A percentile compares a stretch with the other conserved stretches of the same genome.
These are phyloP conservation scores for Ogataea naganishii DNA, from an alignment of 805 yeast genomes.

Conservation along the genomic window DNA sequence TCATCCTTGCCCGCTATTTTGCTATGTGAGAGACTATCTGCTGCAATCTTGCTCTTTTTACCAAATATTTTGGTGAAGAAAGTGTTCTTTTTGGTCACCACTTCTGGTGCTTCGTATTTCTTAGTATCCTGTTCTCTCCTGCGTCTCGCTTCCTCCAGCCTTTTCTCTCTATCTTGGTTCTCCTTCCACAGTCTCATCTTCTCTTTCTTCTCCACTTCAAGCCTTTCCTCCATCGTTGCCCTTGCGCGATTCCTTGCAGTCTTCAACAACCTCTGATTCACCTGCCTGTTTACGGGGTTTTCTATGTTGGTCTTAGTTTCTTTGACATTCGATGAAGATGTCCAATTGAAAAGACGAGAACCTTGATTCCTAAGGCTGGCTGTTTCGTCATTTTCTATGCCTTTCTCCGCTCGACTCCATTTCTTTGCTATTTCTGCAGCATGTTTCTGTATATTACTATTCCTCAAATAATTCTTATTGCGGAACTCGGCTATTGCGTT, in stretches of 20 bases:
- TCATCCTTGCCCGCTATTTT: constrained; percentile 2
- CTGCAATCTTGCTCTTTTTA: constrained; percentile 19
- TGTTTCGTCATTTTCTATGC: constrained; percentile 6
- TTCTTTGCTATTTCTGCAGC: constrained; percentile 8
- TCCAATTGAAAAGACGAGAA: constrained; percentile 13
- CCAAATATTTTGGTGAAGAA: constrained; percentile 18
- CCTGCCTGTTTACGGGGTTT: constrained; percentile 4
- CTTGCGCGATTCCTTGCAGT: constrained; percentile 11
- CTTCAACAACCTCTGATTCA: constrained; percentile 14
- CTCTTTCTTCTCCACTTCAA: constrained; percentile 8
- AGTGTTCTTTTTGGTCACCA: constrained; percentile 8
- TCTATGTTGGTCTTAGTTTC: constrained; percentile 2
- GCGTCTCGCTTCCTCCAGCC: constrained; percentile 9
- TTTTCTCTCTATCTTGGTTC: constrained; percentile 15
- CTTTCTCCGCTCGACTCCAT: constrained; percentile 22
- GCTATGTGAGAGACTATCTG: constrained; percentile 18
- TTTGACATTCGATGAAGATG: constrained; percentile 3
- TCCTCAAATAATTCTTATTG: constrained; percentile 11
- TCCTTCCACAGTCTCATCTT: constrained; percentile 10
- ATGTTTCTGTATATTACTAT: constrained; percentile 8
- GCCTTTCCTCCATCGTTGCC: constrained; percentile 14
- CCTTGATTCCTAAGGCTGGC: constrained; percentile 4
- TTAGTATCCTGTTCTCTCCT: constrained; percentile 13
- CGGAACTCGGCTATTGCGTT: constrained; percentile 9
- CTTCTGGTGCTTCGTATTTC: constrained; percentile 9